These are phyloP conservation scores for Pueraria montana DNA, from an alignment of 306 rosid genomes.

Conservation along the genomic window DNA sequence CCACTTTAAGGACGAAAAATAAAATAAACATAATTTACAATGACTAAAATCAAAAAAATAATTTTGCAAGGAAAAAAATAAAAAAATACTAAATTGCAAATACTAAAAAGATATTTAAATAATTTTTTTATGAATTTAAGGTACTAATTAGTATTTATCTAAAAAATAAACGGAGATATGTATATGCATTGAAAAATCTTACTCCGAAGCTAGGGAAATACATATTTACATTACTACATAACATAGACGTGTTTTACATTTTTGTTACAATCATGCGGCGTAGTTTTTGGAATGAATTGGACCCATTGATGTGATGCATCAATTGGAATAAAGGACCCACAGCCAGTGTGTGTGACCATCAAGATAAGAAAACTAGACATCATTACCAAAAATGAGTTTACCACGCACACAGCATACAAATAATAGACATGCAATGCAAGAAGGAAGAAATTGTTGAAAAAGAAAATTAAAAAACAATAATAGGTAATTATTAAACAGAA, in stretches of 20 bases:
- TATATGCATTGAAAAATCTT: neutral
- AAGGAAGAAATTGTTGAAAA: neutral
- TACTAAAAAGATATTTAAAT: no score
- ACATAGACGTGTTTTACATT: no score
- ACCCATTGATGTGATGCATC: conserved; percentile 45
- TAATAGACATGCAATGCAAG: neutral
- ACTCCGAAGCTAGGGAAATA: neutral
- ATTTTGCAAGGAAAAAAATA: no score
- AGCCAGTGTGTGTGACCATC: neutral
- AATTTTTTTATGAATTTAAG: no score
- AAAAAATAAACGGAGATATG: no score
- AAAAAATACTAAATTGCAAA: no score
- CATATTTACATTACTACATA: no score
- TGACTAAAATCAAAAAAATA: no score
- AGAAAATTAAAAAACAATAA: conserved; percentile 33
- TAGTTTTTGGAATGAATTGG: conserved; percentile 33
- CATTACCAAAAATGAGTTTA: conserved; percentile 4
- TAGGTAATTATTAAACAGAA: conserved; percentile 58
- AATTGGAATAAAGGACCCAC: conserved; percentile 43
- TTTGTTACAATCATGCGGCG: neutral
- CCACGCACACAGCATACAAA: neutral
- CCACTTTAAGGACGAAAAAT: no score
- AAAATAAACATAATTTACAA: no score
- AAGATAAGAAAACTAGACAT: conserved; percentile 25
- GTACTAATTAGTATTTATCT: no score